Percentiles rank a stretch among this genome's conserved stretches.
Conservation (phyloP, 495 filamentous ascomycete genomes). For the Rhizodiscina lignyota region DNA sequence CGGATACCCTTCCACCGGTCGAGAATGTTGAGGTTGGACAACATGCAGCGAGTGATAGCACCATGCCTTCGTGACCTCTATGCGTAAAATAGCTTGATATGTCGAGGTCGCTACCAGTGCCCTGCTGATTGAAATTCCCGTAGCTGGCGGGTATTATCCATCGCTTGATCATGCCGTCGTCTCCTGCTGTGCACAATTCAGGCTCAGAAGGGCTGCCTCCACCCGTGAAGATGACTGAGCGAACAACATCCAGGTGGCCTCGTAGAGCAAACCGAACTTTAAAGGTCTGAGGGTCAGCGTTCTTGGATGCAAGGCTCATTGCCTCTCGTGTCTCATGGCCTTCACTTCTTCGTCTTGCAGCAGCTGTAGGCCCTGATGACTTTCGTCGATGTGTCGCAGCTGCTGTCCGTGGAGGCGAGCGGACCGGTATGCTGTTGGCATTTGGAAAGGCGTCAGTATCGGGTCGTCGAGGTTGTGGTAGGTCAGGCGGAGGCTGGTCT, state of each 20-base stretch:
- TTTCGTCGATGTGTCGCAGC: conserved; percentile 62
- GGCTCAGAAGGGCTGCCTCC: conserved; percentile 88
- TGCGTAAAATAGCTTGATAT: conserved; percentile 89
- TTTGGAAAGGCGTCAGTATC: conserved; percentile 77
- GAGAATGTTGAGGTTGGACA: conserved; percentile 71
- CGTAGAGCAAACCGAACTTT: conserved; percentile 84
- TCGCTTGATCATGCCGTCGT: conserved; percentile 87
- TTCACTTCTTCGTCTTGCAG: conserved; percentile 45
- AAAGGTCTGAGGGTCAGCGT: conserved; percentile 53
- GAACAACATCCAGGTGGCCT: conserved; percentile 84
- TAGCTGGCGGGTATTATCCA: conserved; percentile 83
- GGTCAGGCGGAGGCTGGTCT: conserved; percentile 29
- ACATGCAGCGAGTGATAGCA: conserved; percentile 74
- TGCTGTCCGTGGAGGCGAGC: conserved; percentile 56
- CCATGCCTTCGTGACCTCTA: conserved; percentile 77
- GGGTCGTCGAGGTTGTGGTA: conserved; percentile 44
- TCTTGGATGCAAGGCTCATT: conserved; percentile 21
- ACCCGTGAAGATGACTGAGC: conserved; percentile 88
- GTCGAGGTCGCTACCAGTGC: conserved; percentile 58
- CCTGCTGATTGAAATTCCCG: conserved; percentile 33
- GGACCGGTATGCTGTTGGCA: conserved; percentile 56
- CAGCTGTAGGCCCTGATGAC: conserved; percentile 37
- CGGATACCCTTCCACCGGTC: conserved; percentile 66
- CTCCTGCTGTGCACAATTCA: conserved; percentile 90
- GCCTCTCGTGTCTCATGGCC: conserved; percentile 31